Base-by-base conservation (phyloP, 495 filamentous ascomycete species). In the Aspergillus ellipticus region DNA sequence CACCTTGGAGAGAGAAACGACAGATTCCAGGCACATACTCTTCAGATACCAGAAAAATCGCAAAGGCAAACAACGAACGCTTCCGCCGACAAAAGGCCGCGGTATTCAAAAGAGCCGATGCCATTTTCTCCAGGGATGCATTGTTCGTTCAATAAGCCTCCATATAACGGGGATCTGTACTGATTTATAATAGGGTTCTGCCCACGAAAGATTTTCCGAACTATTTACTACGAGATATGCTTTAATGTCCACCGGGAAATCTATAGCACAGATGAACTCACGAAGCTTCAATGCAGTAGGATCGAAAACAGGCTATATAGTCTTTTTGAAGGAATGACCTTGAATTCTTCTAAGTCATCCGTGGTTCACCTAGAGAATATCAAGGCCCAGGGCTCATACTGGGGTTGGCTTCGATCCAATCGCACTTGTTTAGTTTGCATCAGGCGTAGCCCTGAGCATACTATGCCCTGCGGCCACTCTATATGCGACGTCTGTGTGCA, bases 401-500 rank as follows among this genome's bases (percentile, higher is more conserved):
- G 52, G 57, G 16, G 20, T 13, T 51, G 47, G 37, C 10, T 52
- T 13, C 37, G 28, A 22, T 59, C 45, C 7, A 59, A 54, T 19
- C 45, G 42, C 15, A 59, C 57, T 19, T 59, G 57, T 37, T 21
- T 59, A 21, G 9, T 42, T 39, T 59, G 57, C 48, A 29, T 73
- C 22, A 41, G 55, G 8, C 41, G 56, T 24, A 60, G 50, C 33
- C 70, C 67, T 17, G 59, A 68, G 55, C 59, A 71, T 51, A 21
- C 58, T n/a, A 49, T 70, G 0, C 39, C 57, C 2, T 74, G 67
- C 48, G 56, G 60, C 17, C 65, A 74, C 52, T 24, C 56, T 3
- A 58, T 74, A 4, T 74, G 65, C 46, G 63, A 74, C 39, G 55
- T 17, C 15, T 74, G 65, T 46, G 55, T 61, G 0, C 41, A 45